Evolutionary conservation across 805 yeast genomes (phyloP).

Genomic region (Scheffersomyces lignosus): DNA sequence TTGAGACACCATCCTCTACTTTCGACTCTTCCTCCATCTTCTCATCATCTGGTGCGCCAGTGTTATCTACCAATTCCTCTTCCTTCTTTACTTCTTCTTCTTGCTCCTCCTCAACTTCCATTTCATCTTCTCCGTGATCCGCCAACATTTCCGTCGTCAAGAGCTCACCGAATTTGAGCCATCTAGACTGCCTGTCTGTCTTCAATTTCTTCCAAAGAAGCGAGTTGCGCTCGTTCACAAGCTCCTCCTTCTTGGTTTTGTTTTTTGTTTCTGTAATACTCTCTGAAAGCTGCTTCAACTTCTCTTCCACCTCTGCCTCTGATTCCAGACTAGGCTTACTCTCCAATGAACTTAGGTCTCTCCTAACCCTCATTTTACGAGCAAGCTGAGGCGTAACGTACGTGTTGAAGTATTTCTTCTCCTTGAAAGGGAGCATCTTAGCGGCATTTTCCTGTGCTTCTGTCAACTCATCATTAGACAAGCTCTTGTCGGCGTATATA

Average conservation of each 20-base stretch:
- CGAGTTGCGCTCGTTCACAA: slow-evolving; percentile 27
- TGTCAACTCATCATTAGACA: slow-evolving; percentile 22
- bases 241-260: slow-evolving; percentile 7
- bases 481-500: slow-evolving; percentile 21
- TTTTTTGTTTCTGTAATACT: slow-evolving; percentile 10
- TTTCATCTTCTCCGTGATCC: slow-evolving; percentile 6
- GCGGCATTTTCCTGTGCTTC: slow-evolving; percentile 17
- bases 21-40: slow-evolving; percentile 2
- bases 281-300: slow-evolving; percentile 9
- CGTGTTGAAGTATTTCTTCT: slow-evolving; percentile 38
- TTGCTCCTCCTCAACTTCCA: slow-evolving; percentile 5
- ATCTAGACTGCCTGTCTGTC: slow-evolving; percentile 16
- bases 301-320: slow-evolving; percentile 4
- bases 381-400: slow-evolving; percentile 45
- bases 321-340: slow-evolving; percentile 5
- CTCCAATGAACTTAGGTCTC: slow-evolving; percentile 27
- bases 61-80: slow-evolving; percentile 6
- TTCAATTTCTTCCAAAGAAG: slow-evolving; percentile 34
- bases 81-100: slow-evolving; percentile 2
- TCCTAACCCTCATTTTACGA: slow-evolving; percentile 35
- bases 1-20: background rate
- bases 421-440: slow-evolving; percentile 26
- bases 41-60: slow-evolving; percentile 4
- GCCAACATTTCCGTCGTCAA: slow-evolving; percentile 8
- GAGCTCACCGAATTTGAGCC: slow-evolving; percentile 26